Conservation (phyloP, 2,329 filamentous ascomycete species). For the Fonsecaea multimorphosa region DNA sequence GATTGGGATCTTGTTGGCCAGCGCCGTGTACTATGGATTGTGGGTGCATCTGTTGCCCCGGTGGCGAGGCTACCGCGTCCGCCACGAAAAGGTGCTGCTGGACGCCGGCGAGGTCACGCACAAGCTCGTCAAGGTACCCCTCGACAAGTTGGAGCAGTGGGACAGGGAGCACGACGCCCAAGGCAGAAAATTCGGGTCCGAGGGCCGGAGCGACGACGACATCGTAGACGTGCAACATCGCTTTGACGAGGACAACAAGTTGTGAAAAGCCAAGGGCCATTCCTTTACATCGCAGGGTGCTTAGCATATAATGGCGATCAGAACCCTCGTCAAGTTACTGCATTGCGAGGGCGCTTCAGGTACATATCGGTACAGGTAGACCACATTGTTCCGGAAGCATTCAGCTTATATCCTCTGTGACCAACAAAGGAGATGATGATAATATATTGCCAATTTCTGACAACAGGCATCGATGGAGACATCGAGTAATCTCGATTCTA, state of each 20-base stretch:
- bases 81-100: slow-evolving; percentile 61
- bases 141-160: slow-evolving; percentile 60
- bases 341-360: neutral
- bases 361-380: neutral
- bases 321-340: neutral
- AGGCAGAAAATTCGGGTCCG: slow-evolving; percentile 34
- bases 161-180: slow-evolving; percentile 63
- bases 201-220: neutral
- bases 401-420: neutral
- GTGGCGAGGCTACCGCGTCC: slow-evolving; percentile 60
- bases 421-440: slow-evolving; percentile 19
- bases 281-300: neutral
- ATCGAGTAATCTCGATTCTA: neutral
- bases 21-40: slow-evolving; percentile 63
- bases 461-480: slow-evolving; percentile 5
- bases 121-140: slow-evolving; percentile 61
- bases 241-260: slow-evolving; percentile 5
- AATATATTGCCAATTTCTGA: slow-evolving; percentile 22
- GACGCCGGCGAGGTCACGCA: slow-evolving; percentile 58
- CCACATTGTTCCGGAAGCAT: neutral
- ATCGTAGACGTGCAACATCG: slow-evolving; percentile 8
- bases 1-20: slow-evolving; percentile 63
- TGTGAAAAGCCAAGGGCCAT: neutral
- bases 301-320: neutral
- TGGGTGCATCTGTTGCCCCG: slow-evolving; percentile 66